A percentile compares a stretch with the other conserved stretches of the same genome.
phyloP scores from a whole-genome alignment of 2,329 filamentous ascomycete species.

The Chrysosporium queenslandicum region DNA sequence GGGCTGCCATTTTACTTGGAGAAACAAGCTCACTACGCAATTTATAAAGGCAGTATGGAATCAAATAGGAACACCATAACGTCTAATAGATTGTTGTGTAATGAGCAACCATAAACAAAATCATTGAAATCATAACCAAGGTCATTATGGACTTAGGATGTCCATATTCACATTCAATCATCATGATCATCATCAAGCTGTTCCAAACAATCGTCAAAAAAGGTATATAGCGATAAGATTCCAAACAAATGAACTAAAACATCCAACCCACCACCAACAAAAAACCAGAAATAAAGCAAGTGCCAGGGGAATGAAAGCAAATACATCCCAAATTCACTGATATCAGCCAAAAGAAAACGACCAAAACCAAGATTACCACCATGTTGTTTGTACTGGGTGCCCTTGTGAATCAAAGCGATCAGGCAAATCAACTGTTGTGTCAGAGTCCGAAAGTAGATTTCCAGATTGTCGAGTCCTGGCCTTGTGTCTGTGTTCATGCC shows the following conservation, averaged over 20 bases:
- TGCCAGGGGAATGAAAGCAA: not conserved
- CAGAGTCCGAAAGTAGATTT: conserved; percentile 20
- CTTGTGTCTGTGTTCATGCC: not conserved
- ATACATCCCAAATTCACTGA: not conserved
- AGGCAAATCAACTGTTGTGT: conserved; percentile 28
- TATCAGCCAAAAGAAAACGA: not conserved
- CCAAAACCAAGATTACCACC: not conserved
- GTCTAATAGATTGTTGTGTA: too few species aligned
- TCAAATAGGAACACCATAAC: too few species aligned
- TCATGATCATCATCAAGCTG: too few species aligned
- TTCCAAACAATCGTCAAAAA: not conserved
- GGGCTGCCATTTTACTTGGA: too few species aligned
- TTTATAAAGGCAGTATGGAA: too few species aligned
- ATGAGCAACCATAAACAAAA: too few species aligned
- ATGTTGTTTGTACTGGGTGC: conserved; percentile 2
- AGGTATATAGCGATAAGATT: not conserved
- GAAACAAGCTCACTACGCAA: too few species aligned
- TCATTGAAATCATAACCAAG: too few species aligned
- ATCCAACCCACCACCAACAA: not conserved
- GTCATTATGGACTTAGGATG: too few species aligned
- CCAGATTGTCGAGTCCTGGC: not conserved
- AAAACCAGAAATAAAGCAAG: not conserved
- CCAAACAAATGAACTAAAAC: not conserved
- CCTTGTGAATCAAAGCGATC: conserved; percentile 28
- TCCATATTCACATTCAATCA: too few species aligned